phyloP scores from a whole-genome alignment of 78 protist species.

The Dictyostelium firmibasis region DNA sequence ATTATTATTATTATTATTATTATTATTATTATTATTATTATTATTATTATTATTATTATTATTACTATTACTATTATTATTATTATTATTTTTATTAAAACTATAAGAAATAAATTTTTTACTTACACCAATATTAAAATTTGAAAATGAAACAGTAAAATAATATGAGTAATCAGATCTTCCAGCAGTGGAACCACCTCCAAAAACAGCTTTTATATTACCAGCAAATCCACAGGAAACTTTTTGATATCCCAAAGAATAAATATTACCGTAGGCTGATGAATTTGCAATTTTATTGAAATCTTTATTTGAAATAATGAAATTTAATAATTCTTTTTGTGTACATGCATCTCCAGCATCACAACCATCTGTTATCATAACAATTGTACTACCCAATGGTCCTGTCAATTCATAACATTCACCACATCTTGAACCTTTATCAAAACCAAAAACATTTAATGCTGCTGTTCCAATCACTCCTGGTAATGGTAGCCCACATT shows the following conservation, averaged over 20 bases:
- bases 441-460: background rate
- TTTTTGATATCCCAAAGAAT: slow-evolving; percentile 56
- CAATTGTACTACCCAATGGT: background rate
- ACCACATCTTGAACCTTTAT: slow-evolving; percentile 4
- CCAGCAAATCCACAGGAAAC: slow-evolving; percentile 43
- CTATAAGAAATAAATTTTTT: no score
- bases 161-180: slow-evolving; percentile 16
- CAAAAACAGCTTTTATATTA: background rate
- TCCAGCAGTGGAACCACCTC: background rate
- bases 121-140: slow-evolving; percentile 1
- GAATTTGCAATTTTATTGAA: slow-evolving; percentile 25
- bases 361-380: slow-evolving; percentile 42
- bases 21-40: background rate
- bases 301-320: slow-evolving; percentile 4
- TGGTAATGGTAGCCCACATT: slow-evolving; percentile 32
- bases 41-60: background rate
- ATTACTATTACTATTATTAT: background rate
- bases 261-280: background rate
- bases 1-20: background rate
- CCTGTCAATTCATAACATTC: slow-evolving; percentile 34
- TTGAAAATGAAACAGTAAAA: slow-evolving; percentile 7
- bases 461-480: background rate
- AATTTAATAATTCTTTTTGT: slow-evolving; percentile 34
- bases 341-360: slow-evolving; percentile 33
- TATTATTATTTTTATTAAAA: background rate